Conservation (phyloP, 2,329 filamentous ascomycete species). For the Alternaria metachromatica region DNA sequence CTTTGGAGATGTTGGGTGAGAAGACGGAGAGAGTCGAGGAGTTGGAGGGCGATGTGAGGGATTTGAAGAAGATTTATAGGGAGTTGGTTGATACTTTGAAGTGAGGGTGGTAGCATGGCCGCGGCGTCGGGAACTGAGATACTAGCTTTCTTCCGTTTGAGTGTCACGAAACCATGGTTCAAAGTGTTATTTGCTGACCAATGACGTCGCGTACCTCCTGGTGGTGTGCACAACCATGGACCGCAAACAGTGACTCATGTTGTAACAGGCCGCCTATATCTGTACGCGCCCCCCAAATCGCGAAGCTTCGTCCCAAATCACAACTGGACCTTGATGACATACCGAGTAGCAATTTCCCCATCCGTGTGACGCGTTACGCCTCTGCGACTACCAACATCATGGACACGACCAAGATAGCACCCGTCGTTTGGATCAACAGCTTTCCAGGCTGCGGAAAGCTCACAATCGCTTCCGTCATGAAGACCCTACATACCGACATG, state of each 20-base stretch:
- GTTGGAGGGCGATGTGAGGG: conserved; percentile 83
- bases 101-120: not conserved
- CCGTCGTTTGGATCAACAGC: not conserved
- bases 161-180: not conserved
- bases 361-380: not conserved
- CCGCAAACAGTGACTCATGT: not conserved
- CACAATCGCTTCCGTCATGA: not conserved
- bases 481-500: not conserved
- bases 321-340: not conserved
- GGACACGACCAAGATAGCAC: not conserved
- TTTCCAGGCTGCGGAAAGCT: not conserved
- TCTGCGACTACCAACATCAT: not conserved
- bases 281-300: not conserved
- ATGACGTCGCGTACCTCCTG: not conserved
- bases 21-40: conserved; percentile 96
- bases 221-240: not conserved
- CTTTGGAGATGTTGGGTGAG: conserved; percentile 92
- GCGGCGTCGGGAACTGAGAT: not conserved
- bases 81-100: conserved; percentile 62
- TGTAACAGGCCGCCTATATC: not conserved
- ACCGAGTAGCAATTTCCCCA: not conserved
- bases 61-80: conserved; percentile 95
- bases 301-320: not conserved
- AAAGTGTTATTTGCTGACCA: not conserved
- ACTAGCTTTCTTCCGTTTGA: too few species aligned